Evolutionary conservation across 176 grass and related monocot species (phyloP), one percentile per base, ranked within the genome.

Genomic region (Paspalum vaginatum): DNA sequence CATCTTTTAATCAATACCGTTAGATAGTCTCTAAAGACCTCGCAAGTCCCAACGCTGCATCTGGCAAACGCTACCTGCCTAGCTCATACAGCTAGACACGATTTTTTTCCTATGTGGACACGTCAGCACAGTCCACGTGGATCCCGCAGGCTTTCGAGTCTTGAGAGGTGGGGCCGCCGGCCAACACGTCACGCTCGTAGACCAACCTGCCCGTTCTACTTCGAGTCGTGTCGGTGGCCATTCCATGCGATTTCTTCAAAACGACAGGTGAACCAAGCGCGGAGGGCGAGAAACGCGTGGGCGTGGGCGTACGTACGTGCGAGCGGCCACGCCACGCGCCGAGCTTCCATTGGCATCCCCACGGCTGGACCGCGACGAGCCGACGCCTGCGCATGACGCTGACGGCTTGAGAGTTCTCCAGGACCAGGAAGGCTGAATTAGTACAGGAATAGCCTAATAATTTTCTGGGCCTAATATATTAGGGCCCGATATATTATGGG

Each of bases 51-150:
- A 9, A n/a, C 38, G 10, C 65, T 27, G 44, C 59, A 38, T 78
- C 6, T 70, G 45, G 60, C 60, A 50, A 50, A 78, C 64, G 6
- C 59, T 37, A 32, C 32, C 32, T 32, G 3, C n/a, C n/a, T 32
- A 32, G 32, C 32, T 32, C 16, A 13, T 22, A 4, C 51, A n/a
- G 51, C 56, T 59, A 58, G 21, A 54, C 72, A 75, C 53, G 9
- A 74, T 14, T 5, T 14, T 14, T 5, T 43, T 43, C 55, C 37
- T 42, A 24, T 41, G 18, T 24, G 38, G 7, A 1, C 20, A 43
- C 52, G 72, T 75, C 38, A 57, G 72, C 52, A 57, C 20, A 37
- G 52, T 58, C 52, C 72, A 43, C 54, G 72, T 59, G 72, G 12
- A 59, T 4, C 40, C 8, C 13, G 6, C 26, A 1, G 25, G 20